Conservation (phyloP, 164 flowering plant species). For the Liriodendron chinense region DNA sequence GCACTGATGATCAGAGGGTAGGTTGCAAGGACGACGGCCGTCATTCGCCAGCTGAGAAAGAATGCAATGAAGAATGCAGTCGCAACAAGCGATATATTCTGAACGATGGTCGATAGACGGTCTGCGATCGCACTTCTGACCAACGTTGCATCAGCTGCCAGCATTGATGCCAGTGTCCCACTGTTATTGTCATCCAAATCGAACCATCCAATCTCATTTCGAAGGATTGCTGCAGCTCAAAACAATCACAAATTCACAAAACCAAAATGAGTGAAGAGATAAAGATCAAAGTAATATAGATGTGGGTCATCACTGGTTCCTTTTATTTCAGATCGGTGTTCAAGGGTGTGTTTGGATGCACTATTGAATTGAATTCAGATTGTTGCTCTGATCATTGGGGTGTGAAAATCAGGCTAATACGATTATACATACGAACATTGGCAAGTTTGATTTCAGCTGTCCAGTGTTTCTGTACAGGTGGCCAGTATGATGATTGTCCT, state of each 20-base stretch:
- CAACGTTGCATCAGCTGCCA: constrained; percentile 71
- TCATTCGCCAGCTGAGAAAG: constrained; percentile 61
- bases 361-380: too few relatives aligned
- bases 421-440: too few relatives aligned
- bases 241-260: not conserved
- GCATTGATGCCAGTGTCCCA: constrained; percentile 46
- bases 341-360: too few relatives aligned
- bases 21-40: constrained; percentile 59
- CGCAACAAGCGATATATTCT: constrained; percentile 57
- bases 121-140: constrained; percentile 70
- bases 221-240: constrained; percentile 58
- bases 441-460: too few relatives aligned
- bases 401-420: too few relatives aligned
- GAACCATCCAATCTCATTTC: constrained; percentile 85
- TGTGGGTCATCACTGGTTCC: not conserved
- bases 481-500: too few relatives aligned
- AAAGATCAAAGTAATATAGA: not conserved
- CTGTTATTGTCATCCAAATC: constrained; percentile 67
- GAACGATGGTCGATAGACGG: constrained; percentile 63
- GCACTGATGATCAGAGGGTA: constrained; percentile 68
- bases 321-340: too few relatives aligned
- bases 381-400: too few relatives aligned
- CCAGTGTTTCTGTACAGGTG: too few relatives aligned
- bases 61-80: constrained; percentile 69
- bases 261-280: not conserved